Evolutionary conservation across 176 grass and related monocot species (phyloP).

Genomic region (Ensete glaucum): DNA sequence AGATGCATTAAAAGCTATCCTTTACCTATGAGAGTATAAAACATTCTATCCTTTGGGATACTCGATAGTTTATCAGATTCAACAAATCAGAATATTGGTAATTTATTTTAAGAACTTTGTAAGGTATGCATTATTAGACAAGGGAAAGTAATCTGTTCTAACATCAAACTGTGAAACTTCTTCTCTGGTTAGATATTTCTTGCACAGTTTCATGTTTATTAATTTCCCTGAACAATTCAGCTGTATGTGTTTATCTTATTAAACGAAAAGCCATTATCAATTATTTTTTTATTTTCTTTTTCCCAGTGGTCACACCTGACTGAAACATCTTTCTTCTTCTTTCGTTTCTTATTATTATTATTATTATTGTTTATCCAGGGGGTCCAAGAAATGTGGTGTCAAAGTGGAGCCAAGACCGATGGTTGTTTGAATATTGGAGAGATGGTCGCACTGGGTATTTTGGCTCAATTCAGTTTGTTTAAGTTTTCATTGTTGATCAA

Average conservation of each 20-base stretch:
- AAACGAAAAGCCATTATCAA: too few species aligned
- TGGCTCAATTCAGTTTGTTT: neutral
- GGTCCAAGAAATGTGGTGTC: conserved; percentile 62
- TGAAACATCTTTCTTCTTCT: neutral
- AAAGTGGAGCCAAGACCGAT: conserved; percentile 63
- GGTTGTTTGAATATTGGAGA: conserved; percentile 69
- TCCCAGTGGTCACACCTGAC: neutral
- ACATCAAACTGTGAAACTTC: neutral
- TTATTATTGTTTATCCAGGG: conserved; percentile 33
- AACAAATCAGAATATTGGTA: too few species aligned
- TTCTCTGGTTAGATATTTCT: neutral
- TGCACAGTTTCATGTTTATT: neutral
- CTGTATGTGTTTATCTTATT: too few species aligned
- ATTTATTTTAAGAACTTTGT: too few species aligned
- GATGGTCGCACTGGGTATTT: conserved; percentile 66
- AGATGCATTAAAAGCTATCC: too few species aligned
- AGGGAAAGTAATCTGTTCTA: too few species aligned
- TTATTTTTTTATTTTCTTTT: neutral
- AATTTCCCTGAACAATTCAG: neutral
- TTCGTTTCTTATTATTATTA: neutral
- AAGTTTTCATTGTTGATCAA: neutral
- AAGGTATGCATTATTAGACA: too few species aligned
- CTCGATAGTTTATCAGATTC: too few species aligned
- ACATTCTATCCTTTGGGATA: too few species aligned
- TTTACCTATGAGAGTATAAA: too few species aligned